Percentiles rank a stretch among this genome's conserved stretches.
Conservation (phyloP, 2,329 filamentous ascomycete species). For the Pestalotiopsis sp. region DNA sequence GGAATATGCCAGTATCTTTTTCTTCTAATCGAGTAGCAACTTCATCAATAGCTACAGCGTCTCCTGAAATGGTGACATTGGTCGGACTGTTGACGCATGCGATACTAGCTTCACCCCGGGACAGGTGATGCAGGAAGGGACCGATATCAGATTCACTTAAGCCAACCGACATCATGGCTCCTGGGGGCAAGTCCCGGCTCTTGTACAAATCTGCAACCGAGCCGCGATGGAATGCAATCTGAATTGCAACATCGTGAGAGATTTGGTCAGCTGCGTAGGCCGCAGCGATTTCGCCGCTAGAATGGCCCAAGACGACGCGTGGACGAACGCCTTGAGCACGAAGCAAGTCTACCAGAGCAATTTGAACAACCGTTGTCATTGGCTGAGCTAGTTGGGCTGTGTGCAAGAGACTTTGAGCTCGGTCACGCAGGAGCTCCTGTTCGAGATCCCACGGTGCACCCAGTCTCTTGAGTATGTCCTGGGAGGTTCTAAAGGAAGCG, state of each 20-base stretch:
- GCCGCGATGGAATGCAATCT: slow-evolving; percentile 14
- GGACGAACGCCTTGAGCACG: slow-evolving; percentile 16
- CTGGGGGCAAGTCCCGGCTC: background rate
- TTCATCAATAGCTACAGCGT: slow-evolving; percentile 23
- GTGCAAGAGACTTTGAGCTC: background rate
- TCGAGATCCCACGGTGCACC: background rate
- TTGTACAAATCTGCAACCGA: background rate
- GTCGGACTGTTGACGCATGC: slow-evolving; percentile 29
- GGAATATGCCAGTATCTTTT: slow-evolving; percentile 24
- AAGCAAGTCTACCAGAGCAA: slow-evolving; percentile 5
- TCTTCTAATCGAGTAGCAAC: slow-evolving; percentile 21
- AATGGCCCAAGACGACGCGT: slow-evolving; percentile 22
- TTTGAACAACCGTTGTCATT: background rate
- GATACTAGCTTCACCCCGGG: background rate
- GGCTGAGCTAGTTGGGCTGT: background rate
- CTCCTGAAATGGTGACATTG: slow-evolving; percentile 35
- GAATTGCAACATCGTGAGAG: slow-evolving; percentile 17
- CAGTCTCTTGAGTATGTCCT: background rate
- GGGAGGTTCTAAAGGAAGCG: background rate
- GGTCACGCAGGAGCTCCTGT: background rate
- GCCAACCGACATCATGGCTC: slow-evolving; percentile 22
- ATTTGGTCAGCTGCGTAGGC: slow-evolving; percentile 34
- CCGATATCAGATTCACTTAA: background rate
- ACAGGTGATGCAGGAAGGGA: background rate
- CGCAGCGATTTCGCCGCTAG: slow-evolving; percentile 32